Evolutionary conservation across 2,329 filamentous ascomycete genomes (phyloP).

Genomic region (Aspergillus brunneoviolaceus): DNA sequence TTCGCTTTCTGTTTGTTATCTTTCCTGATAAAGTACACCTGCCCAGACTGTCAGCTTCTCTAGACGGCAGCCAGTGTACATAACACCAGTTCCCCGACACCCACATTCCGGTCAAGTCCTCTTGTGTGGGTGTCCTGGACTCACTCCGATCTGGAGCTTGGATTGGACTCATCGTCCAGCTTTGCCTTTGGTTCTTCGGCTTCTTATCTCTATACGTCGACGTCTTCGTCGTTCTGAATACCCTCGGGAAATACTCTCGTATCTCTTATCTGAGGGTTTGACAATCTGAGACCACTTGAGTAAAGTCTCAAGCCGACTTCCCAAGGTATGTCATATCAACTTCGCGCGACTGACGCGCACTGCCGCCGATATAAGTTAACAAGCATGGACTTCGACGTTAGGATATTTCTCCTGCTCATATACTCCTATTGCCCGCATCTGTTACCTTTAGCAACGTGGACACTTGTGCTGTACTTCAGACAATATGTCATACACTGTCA

Average conservation of each 20-base stretch:
- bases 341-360: not conserved
- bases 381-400: not conserved
- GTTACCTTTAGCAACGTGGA: not conserved
- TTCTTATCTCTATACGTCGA: conserved; percentile 2
- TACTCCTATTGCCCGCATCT: not conserved
- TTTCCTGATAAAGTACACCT: not conserved
- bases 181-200: not conserved
- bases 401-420: not conserved
- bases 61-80: not conserved
- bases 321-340: conserved; percentile 1
- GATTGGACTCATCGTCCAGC: not conserved
- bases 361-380: not conserved
- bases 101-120: not conserved
- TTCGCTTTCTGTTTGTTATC: not conserved
- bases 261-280: not conserved
- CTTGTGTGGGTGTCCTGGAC: not conserved
- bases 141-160: not conserved
- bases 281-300: not conserved
- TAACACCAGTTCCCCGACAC: not conserved
- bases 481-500: conserved; percentile 14
- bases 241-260: not conserved
- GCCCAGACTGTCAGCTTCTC: not conserved
- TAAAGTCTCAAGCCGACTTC: conserved; percentile 5
- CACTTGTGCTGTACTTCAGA: not conserved
- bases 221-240: not conserved